phyloP scores from a whole-genome alignment of 2,329 filamentous ascomycete genomes.

The Claviceps lovelessii region DNA sequence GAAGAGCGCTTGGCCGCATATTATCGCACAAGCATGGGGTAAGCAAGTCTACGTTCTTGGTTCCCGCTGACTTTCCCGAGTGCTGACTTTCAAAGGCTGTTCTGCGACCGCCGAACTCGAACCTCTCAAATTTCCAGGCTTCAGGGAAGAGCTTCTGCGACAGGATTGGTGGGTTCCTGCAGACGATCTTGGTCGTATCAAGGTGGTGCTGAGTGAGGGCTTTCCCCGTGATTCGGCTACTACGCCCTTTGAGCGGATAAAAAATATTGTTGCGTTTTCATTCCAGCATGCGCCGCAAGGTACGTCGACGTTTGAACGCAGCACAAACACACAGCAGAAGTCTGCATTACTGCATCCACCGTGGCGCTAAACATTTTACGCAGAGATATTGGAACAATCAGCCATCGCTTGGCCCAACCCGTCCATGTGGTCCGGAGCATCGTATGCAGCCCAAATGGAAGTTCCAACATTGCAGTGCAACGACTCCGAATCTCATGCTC shows the following conservation, averaged over 20 bases:
- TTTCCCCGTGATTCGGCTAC: slow-evolving; percentile 40
- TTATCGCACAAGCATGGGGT: slow-evolving; percentile 33
- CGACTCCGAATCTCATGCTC: slow-evolving; percentile 43
- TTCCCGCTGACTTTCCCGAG: too few species aligned
- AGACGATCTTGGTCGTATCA: slow-evolving; percentile 61
- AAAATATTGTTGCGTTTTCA: slow-evolving; percentile 63
- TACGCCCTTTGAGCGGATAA: slow-evolving; percentile 48
- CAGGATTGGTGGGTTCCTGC: slow-evolving; percentile 58
- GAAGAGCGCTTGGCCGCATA: slow-evolving; percentile 34
- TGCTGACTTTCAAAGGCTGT: slow-evolving; percentile 22
- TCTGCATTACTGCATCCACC: not conserved
- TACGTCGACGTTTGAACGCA: slow-evolving; percentile 24
- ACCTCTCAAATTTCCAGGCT: slow-evolving; percentile 56
- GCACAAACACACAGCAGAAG: not conserved
- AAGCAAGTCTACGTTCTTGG: slow-evolving; percentile 5
- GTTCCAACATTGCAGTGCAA: slow-evolving; percentile 28
- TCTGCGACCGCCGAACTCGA: slow-evolving; percentile 45
- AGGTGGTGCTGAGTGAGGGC: slow-evolving; percentile 60
- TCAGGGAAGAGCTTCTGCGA: slow-evolving; percentile 53
- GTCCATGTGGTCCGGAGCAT: slow-evolving; percentile 47
- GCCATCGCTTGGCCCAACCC: slow-evolving; percentile 70
- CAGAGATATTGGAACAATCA: slow-evolving; percentile 55
- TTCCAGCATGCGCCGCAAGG: slow-evolving; percentile 74
- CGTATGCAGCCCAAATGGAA: slow-evolving; percentile 26
- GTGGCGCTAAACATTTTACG: slow-evolving; percentile 1